These are phyloP conservation scores for Melocanna baccifera DNA, from an alignment of 176 grass and related monocot species.

Conservation along the genomic window DNA sequence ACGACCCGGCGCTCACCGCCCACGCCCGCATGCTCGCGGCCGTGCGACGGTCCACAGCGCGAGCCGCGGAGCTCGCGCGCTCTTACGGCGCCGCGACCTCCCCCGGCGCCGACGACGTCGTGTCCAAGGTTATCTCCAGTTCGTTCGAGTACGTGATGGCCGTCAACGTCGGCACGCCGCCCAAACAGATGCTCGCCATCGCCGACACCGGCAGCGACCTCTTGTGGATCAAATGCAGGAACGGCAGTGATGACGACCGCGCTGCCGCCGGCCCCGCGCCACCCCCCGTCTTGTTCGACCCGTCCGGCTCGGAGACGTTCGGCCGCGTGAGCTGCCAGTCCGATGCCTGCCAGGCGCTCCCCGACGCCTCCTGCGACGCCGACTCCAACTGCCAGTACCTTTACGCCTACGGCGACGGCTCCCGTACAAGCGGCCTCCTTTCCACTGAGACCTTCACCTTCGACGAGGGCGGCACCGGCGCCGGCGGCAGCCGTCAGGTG, in stretches of 20 bases:
- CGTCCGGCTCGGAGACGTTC: constrained; percentile 36
- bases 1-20: constrained; percentile 28
- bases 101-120: neutral
- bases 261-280: neutral
- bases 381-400: constrained; percentile 45
- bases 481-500: neutral
- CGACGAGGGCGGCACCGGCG: neutral
- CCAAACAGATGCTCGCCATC: constrained; percentile 33
- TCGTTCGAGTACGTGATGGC: constrained; percentile 51
- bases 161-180: constrained; percentile 46
- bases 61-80: constrained; percentile 3
- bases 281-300: constrained; percentile 16
- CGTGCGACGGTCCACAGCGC: constrained; percentile 26
- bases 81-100: neutral
- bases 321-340: constrained; percentile 25
- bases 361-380: constrained; percentile 17
- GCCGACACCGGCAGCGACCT: constrained; percentile 75
- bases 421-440: constrained; percentile 37
- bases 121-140: constrained; percentile 27
- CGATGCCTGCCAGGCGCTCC: neutral
- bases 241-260: neutral
- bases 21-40: constrained; percentile 33
- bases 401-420: constrained; percentile 51
- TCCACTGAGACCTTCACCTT: constrained; percentile 67
- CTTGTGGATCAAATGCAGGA: constrained; percentile 42